Evolutionary conservation across 1,284 basidiomycete species (phyloP), one percentile per base, ranked within the genome.

Genomic region (Ceratobasidium sp.): DNA sequence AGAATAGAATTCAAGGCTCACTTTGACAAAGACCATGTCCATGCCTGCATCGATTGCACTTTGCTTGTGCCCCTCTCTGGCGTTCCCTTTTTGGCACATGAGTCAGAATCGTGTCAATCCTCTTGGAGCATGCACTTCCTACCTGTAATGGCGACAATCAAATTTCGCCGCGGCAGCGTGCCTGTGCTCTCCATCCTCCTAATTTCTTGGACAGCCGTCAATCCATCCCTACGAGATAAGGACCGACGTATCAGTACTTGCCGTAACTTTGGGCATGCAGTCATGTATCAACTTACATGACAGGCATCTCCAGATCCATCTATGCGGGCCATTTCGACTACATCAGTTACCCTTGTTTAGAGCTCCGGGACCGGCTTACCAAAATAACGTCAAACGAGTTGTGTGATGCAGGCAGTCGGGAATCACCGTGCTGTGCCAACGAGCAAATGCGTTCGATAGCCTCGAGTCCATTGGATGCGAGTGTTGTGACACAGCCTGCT

Each of bases 241-340:
- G 53, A 56, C 29, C 53, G 53, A 56, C 56, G 22, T 9, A 31
- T 58, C n/a, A 58, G 34, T 19, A 13, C n/a, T 62, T 62, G 41
- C 27, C 46, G 11, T n/a, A 41, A 34, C 34, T 31, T 46, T 49
- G 7, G 46, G 41, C 39, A 22, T 4, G 19, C 34, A 58, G 43
- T 19, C 2, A 64, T 27, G n/a, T 22, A 41, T 24, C 51, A 19
- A 71, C 77, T 54, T 74, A 78, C 79, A 80, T 80, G 51, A 80
- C 79, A 9, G 79, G 79, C 80, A 80, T 80, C 69, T 80, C 80
- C 37, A 79, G 79, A 68, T 80, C 79, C 79, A 80, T 80, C 79
- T 80, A 22, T n/a, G 53, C 68, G 22, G 22, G 34, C 37, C 43
- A 58, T 49, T 56, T 48, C 62, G 51, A 53, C 51, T 39, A 31